These are phyloP conservation scores for Apiospora arundinis DNA, from an alignment of 2,329 filamentous ascomycete species.

Conservation along the genomic window DNA sequence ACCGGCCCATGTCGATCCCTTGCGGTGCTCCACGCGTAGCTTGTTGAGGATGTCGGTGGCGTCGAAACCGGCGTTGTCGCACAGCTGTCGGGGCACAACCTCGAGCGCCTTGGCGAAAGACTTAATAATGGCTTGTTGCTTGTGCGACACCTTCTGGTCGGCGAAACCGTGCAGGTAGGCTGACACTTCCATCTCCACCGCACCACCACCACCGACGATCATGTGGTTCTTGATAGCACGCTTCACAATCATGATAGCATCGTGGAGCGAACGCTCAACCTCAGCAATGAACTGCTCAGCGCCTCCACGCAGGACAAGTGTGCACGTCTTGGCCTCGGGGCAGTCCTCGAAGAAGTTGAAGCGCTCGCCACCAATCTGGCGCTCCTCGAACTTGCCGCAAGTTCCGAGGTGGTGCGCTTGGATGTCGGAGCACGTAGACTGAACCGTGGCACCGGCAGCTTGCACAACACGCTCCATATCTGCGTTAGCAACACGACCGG, in stretches of 20 bases:
- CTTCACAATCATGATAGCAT: constrained; percentile 99
- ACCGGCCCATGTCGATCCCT: constrained; percentile 91
- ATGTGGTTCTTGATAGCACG: constrained; percentile 92
- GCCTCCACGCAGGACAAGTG: constrained; percentile 89
- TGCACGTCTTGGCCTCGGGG: constrained; percentile 95
- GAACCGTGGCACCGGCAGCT: constrained; percentile 88
- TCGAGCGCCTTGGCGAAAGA: constrained; percentile 97
- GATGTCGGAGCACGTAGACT: constrained; percentile 97
- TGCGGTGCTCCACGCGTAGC: constrained; percentile 93
- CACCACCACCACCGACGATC: constrained; percentile 95
- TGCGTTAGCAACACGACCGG: constrained; percentile 86
- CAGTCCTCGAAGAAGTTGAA: constrained; percentile 99
- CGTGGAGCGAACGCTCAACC: constrained; percentile 95
- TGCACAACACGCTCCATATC: constrained; percentile 97
- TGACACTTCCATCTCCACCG: constrained; percentile 95
- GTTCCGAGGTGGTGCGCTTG: constrained; percentile 86
- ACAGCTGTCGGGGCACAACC: constrained; percentile 94
- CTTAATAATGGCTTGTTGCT: constrained; percentile 98
- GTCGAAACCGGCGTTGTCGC: constrained; percentile 98
- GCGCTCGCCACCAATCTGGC: constrained; percentile 94
- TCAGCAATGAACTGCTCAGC: constrained; percentile 99
- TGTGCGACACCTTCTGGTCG: constrained; percentile 89
- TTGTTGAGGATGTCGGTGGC: constrained; percentile 98
- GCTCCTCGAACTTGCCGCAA: constrained; percentile 90
- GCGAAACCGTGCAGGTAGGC: constrained; percentile 92